Evolutionary conservation across 352 stramenopile species (phyloP), one percentile per base, ranked within the genome.

Genomic region (Globisporangium abappressorium): DNA sequence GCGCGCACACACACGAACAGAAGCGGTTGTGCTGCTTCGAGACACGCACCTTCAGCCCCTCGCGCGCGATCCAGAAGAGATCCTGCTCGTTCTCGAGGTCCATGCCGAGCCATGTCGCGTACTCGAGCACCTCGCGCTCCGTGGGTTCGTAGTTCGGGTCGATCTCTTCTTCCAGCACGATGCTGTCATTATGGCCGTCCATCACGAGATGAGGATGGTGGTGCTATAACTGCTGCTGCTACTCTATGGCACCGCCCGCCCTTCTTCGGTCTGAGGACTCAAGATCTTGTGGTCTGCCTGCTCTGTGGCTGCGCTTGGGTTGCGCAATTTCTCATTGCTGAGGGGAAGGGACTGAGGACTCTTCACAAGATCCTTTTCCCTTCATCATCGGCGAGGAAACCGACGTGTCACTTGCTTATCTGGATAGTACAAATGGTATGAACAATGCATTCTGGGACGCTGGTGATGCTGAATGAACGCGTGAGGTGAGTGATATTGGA

Each of bases 91-190:
- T 84, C 12, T 97, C 84, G 28, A 98, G 74, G 63, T 98, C 91
- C 92, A 98, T 98, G 54, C 95, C 94, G n/a, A 98, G 84, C 94
- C 94, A 98, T 57, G 94, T 97, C 8, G 94, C 95, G 70, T 98
- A 98, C 71, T 98, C 94, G 26, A 94, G 67, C 41, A 98, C 87
- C 71, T 98, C 94, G 49, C 91, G 85, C 71, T 98, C 81, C 12
- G 85, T 88, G 22, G 94, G 94, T 66, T 97, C 89, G 84, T 98
- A 98, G 79, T 98, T 97, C 2, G 93, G 93, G 63, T 98, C 94
- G 67, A 98, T 97, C 75, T 98, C 91, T 70, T 98, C 94, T 73
- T 98, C 93, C 36, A 98, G 72, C 24, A 98, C 81, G 67, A 98
- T 96, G 76, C 85, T 95, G 64, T 94, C 86, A 14, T 84, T 70